phyloP scores from a whole-genome alignment of 441 rosid genomes.

The Euphorbia celastroides region DNA sequence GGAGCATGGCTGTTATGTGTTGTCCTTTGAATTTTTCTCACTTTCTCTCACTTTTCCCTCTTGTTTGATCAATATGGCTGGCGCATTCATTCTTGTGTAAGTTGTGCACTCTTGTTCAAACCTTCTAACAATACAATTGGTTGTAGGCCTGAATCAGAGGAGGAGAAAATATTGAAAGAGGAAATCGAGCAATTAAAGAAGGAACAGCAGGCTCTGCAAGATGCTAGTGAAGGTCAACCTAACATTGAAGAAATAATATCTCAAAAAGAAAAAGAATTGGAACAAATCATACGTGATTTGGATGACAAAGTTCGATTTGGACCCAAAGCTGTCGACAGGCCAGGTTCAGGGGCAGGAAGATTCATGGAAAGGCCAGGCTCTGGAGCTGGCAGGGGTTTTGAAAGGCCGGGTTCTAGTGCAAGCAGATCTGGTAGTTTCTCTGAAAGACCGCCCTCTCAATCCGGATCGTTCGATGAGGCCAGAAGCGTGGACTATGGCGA shows the following conservation, averaged over 20 bases:
- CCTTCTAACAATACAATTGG: constrained; percentile 14
- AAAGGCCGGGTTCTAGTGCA: constrained; percentile 78
- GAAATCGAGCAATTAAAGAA: constrained; percentile 54
- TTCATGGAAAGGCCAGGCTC: constrained; percentile 82
- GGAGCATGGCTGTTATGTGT: neutral
- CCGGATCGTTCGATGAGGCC: constrained; percentile 71
- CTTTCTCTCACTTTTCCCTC: neutral
- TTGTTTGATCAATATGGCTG: constrained; percentile 3
- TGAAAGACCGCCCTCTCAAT: constrained; percentile 73
- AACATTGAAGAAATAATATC: constrained; percentile 34
- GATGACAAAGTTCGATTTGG: constrained; percentile 81
- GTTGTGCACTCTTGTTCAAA: neutral
- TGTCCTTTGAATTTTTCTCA: too few species aligned
- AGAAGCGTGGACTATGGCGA: constrained; percentile 58
- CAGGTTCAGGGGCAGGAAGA: too few species aligned
- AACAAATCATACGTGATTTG: constrained; percentile 50
- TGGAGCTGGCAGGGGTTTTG: constrained; percentile 60
- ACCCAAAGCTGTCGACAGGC: too few species aligned
- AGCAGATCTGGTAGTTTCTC: constrained; percentile 49
- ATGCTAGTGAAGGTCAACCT: constrained; percentile 29
- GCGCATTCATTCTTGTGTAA: too few species aligned
- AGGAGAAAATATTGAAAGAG: constrained; percentile 68
- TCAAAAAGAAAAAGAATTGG: constrained; percentile 63
- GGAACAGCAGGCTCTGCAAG: constrained; percentile 42
- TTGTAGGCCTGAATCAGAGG: constrained; percentile 82